Conservation (phyloP, 176 grass and related monocot species). For the Ensete ventricosum region DNA sequence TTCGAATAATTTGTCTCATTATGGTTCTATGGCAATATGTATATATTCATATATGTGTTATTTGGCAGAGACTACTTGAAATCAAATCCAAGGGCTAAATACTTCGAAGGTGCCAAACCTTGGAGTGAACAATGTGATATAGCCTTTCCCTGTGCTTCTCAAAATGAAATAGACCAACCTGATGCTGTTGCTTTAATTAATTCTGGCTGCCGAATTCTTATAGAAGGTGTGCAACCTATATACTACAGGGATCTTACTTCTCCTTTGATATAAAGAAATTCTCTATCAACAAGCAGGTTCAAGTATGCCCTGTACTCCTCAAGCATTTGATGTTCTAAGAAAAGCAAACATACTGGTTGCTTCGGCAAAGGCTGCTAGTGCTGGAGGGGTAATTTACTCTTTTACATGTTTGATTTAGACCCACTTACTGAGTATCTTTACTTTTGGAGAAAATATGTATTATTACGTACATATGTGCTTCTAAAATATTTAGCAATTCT, state of each 20-base stretch:
- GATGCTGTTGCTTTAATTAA: slow-evolving; percentile 74
- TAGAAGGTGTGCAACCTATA: slow-evolving; percentile 57
- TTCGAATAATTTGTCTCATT: not conserved
- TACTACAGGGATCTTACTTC: not conserved
- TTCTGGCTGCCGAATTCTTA: slow-evolving; percentile 70
- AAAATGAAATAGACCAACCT: slow-evolving; percentile 83
- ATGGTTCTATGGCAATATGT: not conserved
- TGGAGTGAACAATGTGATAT: slow-evolving; percentile 79
- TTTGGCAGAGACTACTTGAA: slow-evolving; percentile 82
- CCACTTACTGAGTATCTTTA: not conserved
- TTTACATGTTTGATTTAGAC: slow-evolving; percentile 8
- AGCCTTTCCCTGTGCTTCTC: slow-evolving; percentile 92
- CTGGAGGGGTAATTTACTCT: slow-evolving; percentile 87
- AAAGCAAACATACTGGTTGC: slow-evolving; percentile 86
- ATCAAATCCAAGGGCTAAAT: slow-evolving; percentile 78
- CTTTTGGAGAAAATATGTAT: not conserved
- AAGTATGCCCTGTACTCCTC: slow-evolving; percentile 80
- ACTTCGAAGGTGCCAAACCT: slow-evolving; percentile 76
- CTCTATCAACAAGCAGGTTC: slow-evolving; percentile 50
- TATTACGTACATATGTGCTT: not conserved
- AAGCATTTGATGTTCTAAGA: slow-evolving; percentile 89
- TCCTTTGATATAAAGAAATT: slow-evolving; percentile 15
- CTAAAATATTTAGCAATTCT: not conserved
- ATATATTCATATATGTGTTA: slow-evolving; percentile 27
- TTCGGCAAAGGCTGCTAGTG: slow-evolving; percentile 86